Evolutionary conservation across 768 basidiomycete species (phyloP), one percentile per base, ranked within the genome.

Genomic region (Tylopilus subfusipes): DNA sequence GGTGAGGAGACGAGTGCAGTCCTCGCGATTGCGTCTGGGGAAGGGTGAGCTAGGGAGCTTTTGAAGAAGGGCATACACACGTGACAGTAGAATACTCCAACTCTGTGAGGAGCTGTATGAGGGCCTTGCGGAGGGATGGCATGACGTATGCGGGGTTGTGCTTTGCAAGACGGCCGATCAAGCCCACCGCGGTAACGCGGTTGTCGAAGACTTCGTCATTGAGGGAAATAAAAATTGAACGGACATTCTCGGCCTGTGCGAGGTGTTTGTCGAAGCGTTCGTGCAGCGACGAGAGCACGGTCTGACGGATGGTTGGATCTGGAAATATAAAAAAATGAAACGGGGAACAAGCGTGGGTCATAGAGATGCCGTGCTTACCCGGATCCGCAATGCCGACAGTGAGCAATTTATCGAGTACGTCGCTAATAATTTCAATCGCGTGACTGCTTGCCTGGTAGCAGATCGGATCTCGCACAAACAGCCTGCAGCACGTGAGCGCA

Each of bases 111-210:
- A 99, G 81, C 67, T 98, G 96, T 52, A 98, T 97, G 54, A 99
- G 77, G 2, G 94, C 87, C 71, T 98, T 98, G 44, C 97, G 82
- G 22, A 99, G 76, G 4, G 93, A 93, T 10, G 97, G 96, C 89
- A 99, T 98, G 19, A 99, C 94, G 75, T 98, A 97, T 16, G 97
- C 97, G 0, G 97, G 97, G 65, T 99, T 99, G 71, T 96, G 91
- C 61, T 85, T 84, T 4, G 95, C 92, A 24, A 99, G 81, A 25
- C 97, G 85, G 1, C 97, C 97, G 55, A 99, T 98, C 57, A 98
- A 79, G 21, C 75, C 74, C 49, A 98, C 91, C 3, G 95, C 95
- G n/a, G 87, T 84, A 25, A 93, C 84, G 21, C 97, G 85, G 67
- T 97, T 97, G 46, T 89, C 88, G 71, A 95, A 98, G 8, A 89